A percentile compares a stretch with the other conserved stretches of the same genome.
Conservation (phyloP, 257 asterid species). For the Asclepias syriaca region DNA sequence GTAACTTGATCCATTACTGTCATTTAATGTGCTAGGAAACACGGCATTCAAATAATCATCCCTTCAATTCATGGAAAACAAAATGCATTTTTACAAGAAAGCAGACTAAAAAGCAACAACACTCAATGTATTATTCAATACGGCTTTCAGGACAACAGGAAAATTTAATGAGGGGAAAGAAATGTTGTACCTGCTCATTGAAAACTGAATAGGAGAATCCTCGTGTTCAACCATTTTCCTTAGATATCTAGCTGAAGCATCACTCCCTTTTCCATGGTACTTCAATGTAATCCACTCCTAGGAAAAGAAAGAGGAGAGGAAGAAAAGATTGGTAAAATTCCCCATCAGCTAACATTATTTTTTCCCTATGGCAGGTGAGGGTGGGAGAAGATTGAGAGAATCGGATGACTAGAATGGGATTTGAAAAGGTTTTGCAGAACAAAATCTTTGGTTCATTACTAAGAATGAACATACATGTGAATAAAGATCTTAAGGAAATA, state of each 20-base stretch:
- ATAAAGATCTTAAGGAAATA: background rate
- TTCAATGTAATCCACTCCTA: constrained; percentile 81
- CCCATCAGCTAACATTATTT: background rate
- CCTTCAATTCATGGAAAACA: too few relatives aligned
- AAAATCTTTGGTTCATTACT: background rate
- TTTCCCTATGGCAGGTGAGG: background rate
- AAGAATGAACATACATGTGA: too few relatives aligned
- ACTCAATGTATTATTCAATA: too few relatives aligned
- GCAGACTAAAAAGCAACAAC: too few relatives aligned
- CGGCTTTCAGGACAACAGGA: too few relatives aligned
- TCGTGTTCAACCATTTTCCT: constrained; percentile 44
- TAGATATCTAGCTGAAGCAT: constrained; percentile 42
- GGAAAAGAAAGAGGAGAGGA: constrained; percentile 11
- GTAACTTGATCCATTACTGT: too few relatives aligned
- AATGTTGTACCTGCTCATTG: constrained; percentile 59
- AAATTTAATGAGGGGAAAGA: too few relatives aligned
- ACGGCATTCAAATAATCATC: too few relatives aligned
- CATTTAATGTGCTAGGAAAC: too few relatives aligned
- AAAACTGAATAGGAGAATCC: constrained; percentile 45
- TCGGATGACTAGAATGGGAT: too few relatives aligned
- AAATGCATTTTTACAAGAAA: too few relatives aligned
- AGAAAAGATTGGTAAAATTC: background rate
- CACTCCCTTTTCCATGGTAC: constrained; percentile 58
- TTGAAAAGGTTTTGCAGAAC: background rate
- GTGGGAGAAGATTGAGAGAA: background rate